Percentiles rank a stretch among this genome's conserved stretches.
phyloP scores from a whole-genome alignment of 345 rosid genomes.

The Citrus australasica region DNA sequence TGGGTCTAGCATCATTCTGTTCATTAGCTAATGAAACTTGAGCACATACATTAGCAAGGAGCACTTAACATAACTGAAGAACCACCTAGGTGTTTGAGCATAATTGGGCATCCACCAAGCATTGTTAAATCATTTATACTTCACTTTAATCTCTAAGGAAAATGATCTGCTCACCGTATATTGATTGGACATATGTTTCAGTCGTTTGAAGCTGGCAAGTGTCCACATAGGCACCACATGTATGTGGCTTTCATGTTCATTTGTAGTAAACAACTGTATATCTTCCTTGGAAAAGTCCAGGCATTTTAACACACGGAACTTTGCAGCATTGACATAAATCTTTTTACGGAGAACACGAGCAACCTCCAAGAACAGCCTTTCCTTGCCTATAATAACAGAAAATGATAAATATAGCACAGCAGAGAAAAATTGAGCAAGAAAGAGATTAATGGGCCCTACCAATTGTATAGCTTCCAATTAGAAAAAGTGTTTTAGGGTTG shows the following conservation, averaged over 20 bases:
- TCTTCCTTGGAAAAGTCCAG: slow-evolving; percentile 75
- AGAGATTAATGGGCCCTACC: slow-evolving; percentile 38
- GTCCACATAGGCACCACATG: slow-evolving; percentile 98
- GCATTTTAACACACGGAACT: slow-evolving; percentile 67
- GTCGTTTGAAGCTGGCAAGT: slow-evolving; percentile 90
- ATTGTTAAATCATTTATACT: not conserved
- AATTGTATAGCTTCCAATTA: slow-evolving; percentile 90
- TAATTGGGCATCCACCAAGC: not conserved
- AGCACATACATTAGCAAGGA: not conserved
- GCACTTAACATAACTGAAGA: not conserved
- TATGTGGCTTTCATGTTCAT: slow-evolving; percentile 84
- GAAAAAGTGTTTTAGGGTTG: slow-evolving; percentile 83
- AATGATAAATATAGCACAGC: not conserved
- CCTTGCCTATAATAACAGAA: slow-evolving; percentile 56
- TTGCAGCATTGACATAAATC: slow-evolving; percentile 67
- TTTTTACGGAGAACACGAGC: slow-evolving; percentile 71
- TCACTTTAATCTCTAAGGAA: not conserved
- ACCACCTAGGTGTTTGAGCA: not conserved
- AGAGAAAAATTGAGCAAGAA: slow-evolving; percentile 6
- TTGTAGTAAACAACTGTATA: slow-evolving; percentile 81
- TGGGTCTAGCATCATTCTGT: not conserved
- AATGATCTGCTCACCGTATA: slow-evolving; percentile 49
- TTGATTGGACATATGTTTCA: slow-evolving; percentile 71
- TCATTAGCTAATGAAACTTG: not conserved
- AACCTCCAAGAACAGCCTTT: slow-evolving; percentile 89